Base-by-base conservation (phyloP, 1,139 yeast species). In the Tardiomyces digboiensis region DNA sequence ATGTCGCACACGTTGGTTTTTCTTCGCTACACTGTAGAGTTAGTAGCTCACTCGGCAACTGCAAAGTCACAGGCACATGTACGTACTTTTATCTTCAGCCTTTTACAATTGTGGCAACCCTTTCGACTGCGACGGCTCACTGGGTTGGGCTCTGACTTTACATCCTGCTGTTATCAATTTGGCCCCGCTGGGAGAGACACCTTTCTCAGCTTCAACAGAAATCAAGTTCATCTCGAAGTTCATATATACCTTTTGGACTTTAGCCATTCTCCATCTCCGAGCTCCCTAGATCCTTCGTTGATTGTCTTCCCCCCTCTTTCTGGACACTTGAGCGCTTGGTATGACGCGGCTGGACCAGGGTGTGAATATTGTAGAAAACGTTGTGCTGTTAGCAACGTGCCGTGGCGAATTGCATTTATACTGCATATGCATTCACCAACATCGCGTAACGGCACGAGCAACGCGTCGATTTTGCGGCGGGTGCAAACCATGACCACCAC, bases 1-100 rank as follows among this genome's bases (percentile, higher is more conserved):
- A 85, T 48, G 74, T 69, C 1, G 73, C 58, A 54, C 95, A 85
- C 0, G 55, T 47, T 0, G 95, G 95, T 53, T 80, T 80, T n/a
- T 42, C 51, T 57, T 83, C 93, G 54, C 80, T 82, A 57, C 94
- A 84, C 60, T 82, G 40, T 14, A 19, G 14, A n/a, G n/a, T n/a
- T n/a, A n/a, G n/a, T n/a, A 33, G 7, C 8, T 33, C 13, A 14
- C n/a, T 80, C 80, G 37, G 74, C 60, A 42, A 71, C 40, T 19
- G 16, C n/a, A 21, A 12, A 10, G 26, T 22, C 26, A 16, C 20
- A 2, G 7, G 13, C 10, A 16, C 19, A 19, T 13, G 8, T 14
- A 29, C 44, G 14, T 45, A 49, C 52, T 42, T 57, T 57, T 29
- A 55, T 50, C 45, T 55, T 57, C 21, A 54, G 50, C 21, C 57